phyloP scores from a whole-genome alignment of 306 rosid genomes.

The Hippophae tibetana region DNA sequence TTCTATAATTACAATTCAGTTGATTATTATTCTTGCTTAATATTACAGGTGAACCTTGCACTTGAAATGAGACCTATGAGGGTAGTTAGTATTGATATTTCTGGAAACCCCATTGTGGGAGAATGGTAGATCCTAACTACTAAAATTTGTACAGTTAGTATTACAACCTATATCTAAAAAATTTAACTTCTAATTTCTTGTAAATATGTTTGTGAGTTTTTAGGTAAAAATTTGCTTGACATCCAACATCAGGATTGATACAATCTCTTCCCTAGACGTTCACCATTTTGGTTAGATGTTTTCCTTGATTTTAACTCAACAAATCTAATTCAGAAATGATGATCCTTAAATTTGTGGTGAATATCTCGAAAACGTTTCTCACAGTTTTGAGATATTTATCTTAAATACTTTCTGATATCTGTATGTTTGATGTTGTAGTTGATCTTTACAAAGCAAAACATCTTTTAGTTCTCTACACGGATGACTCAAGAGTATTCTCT shows the following conservation, averaged over 20 bases:
- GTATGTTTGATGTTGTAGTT: conserved; percentile 41
- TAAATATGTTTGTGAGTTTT: conserved; percentile 18
- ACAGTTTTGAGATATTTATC: too few species aligned
- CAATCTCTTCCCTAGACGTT: conserved; percentile 59
- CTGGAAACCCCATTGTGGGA: conserved; percentile 85
- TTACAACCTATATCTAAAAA: background rate
- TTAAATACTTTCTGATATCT: conserved; percentile 7
- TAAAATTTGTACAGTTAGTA: background rate
- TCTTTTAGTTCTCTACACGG: conserved; percentile 74
- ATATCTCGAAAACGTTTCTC: too few species aligned
- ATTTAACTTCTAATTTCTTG: background rate
- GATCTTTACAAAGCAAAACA: conserved; percentile 50
- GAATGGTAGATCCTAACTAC: conserved; percentile 49
- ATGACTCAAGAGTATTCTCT: conserved; percentile 30
- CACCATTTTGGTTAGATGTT: conserved; percentile 74
- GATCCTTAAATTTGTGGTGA: background rate
- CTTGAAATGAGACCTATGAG: conserved; percentile 26
- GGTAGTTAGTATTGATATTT: conserved; percentile 88
- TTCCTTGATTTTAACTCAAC: conserved; percentile 15
- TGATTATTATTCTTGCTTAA: too few species aligned
- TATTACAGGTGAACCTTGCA: too few species aligned
- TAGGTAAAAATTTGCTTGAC: conserved; percentile 98
- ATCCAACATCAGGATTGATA: conserved; percentile 64
- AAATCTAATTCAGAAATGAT: conserved; percentile 2
- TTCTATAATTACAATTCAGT: too few species aligned